Conservation (phyloP, 306 rosid genomes). For the Glycyrrhiza uralensis region DNA sequence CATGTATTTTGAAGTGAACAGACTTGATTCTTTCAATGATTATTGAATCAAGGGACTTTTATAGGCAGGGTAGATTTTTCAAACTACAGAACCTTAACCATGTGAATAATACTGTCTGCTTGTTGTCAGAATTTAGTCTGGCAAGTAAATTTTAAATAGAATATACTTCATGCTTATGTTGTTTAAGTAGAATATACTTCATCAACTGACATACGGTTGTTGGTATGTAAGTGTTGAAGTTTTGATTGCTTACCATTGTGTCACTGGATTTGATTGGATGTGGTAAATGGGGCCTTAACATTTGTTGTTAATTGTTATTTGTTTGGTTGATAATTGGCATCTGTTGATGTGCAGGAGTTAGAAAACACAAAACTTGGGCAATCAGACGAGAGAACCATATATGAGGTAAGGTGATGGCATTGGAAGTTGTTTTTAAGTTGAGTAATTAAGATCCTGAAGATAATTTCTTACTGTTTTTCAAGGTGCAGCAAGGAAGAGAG, state of each 20-base stretch:
- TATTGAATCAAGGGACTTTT: neutral
- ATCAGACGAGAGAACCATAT: constrained; percentile 88
- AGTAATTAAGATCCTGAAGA: constrained; percentile 42
- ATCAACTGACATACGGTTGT: neutral
- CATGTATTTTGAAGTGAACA: neutral
- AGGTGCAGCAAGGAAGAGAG: constrained; percentile 98
- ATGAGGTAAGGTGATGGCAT: constrained; percentile 69
- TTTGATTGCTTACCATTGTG: neutral
- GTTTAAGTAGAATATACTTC: neutral
- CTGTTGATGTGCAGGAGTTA: constrained; percentile 51
- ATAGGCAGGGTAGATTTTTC: neutral
- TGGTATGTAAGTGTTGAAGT: neutral
- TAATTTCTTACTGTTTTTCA: constrained; percentile 51
- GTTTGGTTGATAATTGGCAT: constrained; percentile 21
- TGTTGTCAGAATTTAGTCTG: neutral
- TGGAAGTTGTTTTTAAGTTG: constrained; percentile 19
- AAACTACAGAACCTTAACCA: neutral
- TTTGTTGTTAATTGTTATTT: neutral
- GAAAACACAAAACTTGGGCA: constrained; percentile 66
- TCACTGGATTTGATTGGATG: neutral
- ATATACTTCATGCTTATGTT: neutral
- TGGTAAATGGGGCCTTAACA: neutral
- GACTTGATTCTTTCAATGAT: neutral
- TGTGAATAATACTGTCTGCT: neutral
- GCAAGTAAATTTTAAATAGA: neutral